These are phyloP conservation scores for Fragilaria crotonensis DNA, from an alignment of 108 stramenopile genomes.

Conservation along the genomic window DNA sequence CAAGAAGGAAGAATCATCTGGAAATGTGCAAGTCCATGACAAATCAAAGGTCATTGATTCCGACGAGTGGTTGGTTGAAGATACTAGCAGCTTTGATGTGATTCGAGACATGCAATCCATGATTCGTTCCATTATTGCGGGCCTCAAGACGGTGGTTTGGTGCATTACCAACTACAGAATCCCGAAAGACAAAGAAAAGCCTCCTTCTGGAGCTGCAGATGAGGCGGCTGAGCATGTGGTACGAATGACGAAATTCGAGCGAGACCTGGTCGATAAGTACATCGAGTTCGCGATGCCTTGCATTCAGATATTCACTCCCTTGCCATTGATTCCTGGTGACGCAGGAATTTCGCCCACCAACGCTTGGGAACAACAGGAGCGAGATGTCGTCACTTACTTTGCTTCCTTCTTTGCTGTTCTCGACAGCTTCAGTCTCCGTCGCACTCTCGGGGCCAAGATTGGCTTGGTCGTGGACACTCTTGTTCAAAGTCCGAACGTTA, in stretches of 20 bases:
- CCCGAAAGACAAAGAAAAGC: constrained; percentile 32
- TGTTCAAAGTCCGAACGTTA: constrained; percentile 60
- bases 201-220: constrained; percentile 37
- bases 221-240: constrained; percentile 45
- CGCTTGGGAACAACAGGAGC: constrained; percentile 20
- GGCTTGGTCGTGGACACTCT: constrained; percentile 72
- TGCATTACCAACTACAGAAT: constrained; percentile 81
- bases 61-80: not conserved
- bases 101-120: constrained; percentile 63
- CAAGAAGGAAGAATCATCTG: constrained; percentile 8
- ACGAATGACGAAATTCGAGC: constrained; percentile 69
- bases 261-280: constrained; percentile 70
- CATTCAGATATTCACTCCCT: constrained; percentile 50
- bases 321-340: not conserved
- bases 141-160: constrained; percentile 91
- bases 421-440: constrained; percentile 66
- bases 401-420: constrained; percentile 84
- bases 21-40: not conserved
- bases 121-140: constrained; percentile 81
- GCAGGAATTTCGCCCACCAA: not conserved
- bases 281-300: constrained; percentile 79
- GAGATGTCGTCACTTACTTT: constrained; percentile 72
- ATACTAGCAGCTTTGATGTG: constrained; percentile 9
- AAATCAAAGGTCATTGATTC: not conserved
- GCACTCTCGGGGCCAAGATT: constrained; percentile 61